Evolutionary conservation across 805 yeast species (phyloP).

Genomic region (Nakazawaea molendinolei): DNA sequence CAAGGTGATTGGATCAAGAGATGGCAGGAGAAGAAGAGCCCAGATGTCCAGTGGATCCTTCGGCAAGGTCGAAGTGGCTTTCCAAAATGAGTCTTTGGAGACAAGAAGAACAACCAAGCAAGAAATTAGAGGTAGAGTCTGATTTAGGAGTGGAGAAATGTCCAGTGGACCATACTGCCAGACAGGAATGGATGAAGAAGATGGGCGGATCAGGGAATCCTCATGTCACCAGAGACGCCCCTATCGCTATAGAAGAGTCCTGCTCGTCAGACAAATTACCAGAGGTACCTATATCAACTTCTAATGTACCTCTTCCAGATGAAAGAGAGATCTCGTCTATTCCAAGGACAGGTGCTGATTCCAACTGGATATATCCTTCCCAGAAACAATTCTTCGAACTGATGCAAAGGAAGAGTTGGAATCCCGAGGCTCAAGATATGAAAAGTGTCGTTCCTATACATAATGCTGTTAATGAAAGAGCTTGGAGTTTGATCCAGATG

Average conservation of each 20-base stretch:
- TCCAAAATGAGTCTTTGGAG: background rate
- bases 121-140: no score
- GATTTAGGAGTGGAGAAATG: constrained; percentile 34
- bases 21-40: constrained; percentile 12
- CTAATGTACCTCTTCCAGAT: constrained; percentile 46
- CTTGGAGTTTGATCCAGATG: constrained; percentile 74
- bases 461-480: constrained; percentile 87
- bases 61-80: constrained; percentile 52
- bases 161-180: constrained; percentile 63
- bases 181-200: constrained; percentile 46
- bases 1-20: background rate
- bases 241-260: constrained; percentile 33
- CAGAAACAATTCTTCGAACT: constrained; percentile 93
- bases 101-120: constrained; percentile 18
- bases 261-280: constrained; percentile 43
- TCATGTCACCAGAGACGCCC: constrained; percentile 18
- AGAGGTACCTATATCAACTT: constrained; percentile 24
- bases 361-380: constrained; percentile 93
- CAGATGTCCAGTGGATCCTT: constrained; percentile 68
- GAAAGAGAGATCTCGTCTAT: constrained; percentile 76
- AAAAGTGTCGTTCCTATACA: constrained; percentile 88
- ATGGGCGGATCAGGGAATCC: constrained; percentile 8
- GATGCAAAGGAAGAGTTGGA: constrained; percentile 86
- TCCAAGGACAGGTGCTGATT: constrained; percentile 62
- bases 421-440: constrained; percentile 81